Percentiles rank a stretch among this genome's conserved stretches.
These are phyloP conservation scores for Camellia lanceoleosa DNA, from an alignment of 148 eudicot species.

Conservation along the genomic window DNA sequence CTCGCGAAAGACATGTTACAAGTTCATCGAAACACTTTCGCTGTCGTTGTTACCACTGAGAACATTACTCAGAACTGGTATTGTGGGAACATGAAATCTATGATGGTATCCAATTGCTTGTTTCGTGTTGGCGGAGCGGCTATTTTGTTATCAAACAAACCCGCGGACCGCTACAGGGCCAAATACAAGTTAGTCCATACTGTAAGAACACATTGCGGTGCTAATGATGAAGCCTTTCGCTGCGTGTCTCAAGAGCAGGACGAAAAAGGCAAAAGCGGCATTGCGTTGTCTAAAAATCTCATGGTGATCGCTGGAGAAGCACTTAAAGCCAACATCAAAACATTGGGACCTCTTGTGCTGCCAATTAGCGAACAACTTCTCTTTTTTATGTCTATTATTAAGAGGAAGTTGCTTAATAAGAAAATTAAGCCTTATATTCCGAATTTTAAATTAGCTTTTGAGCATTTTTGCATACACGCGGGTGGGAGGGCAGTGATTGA, in stretches of 20 bases:
- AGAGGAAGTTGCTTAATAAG: conserved; percentile 28
- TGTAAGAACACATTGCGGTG: conserved; percentile 49
- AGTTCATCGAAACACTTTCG: too few species aligned
- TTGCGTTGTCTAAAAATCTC: conserved; percentile 43
- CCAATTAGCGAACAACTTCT: conserved; percentile 51
- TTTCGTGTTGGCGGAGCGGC: too few species aligned
- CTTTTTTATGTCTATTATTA: conserved; percentile 36
- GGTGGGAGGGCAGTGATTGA: too few species aligned
- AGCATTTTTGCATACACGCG: neutral
- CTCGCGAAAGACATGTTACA: too few species aligned
- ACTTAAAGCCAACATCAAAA: conserved; percentile 43
- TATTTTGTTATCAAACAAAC: too few species aligned
- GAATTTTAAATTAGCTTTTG: conserved; percentile 50
- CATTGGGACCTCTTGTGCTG: conserved; percentile 44
- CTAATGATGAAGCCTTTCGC: conserved; percentile 43
- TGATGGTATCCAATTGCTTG: too few species aligned
- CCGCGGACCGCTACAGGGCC: conserved; percentile 16
- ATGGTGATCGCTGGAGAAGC: conserved; percentile 57
- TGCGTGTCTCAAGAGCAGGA: conserved; percentile 59
- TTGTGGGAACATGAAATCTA: too few species aligned
- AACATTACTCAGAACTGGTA: too few species aligned
- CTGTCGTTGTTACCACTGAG: too few species aligned
- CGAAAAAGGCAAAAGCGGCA: conserved; percentile 35
- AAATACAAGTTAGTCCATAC: conserved; percentile 46
- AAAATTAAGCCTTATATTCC: conserved; percentile 52